Base-by-base conservation (phyloP, 1,139 yeast genomes). In the Taiozyma sp. region DNA sequence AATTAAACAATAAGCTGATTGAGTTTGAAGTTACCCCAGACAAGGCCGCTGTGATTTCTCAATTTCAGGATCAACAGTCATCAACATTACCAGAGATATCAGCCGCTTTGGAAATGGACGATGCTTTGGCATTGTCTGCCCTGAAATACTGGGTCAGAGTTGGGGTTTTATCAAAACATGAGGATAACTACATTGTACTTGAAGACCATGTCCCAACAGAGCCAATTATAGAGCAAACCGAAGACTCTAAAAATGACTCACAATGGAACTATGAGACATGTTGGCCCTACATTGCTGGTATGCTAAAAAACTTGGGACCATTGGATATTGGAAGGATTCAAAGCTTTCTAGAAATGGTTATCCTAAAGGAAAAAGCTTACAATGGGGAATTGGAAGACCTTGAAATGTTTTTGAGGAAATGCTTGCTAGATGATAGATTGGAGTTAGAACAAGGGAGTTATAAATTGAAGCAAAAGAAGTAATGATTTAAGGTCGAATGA, bases 21-120 rank as follows among this genome's bases (percentile, higher is more conserved):
- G 63, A 63, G 1, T 76, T 78, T 55, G 71, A 72, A 6, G 96
- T 87, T 0, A 67, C 85, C 0, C 85, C 96, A 0, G 86, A 81
- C 34, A 83, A 84, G 57, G 96, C 96, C 1, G 73, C 86, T 0
- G 79, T 86, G 3, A 78, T 88, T 22, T 68, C 73, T 22, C 66
- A 78, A 41, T 87, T 88, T 61, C 71, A 80, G 51, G 78, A 70
- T 2, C 62, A 63, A 23, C 58, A 59, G 22, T 66, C 62, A 28
- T 51, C 71, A 12, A 61, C 72, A 1, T 58, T 66, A 5, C 66
- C 58, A 16, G 57, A 64, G 4, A 62, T 79, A 1, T 57, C 66
- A 7, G 52, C 58, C 4, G 48, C 53, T 0, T 61, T 75, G 39
- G 51, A 59, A 2, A 63, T 75, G 60, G 60, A 62, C 3, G 55